A percentile compares a stretch with the other conserved stretches of the same genome.
These are phyloP conservation scores for Psilocybe cyanescens DNA, from an alignment of 768 basidiomycete species.

Conservation along the genomic window DNA sequence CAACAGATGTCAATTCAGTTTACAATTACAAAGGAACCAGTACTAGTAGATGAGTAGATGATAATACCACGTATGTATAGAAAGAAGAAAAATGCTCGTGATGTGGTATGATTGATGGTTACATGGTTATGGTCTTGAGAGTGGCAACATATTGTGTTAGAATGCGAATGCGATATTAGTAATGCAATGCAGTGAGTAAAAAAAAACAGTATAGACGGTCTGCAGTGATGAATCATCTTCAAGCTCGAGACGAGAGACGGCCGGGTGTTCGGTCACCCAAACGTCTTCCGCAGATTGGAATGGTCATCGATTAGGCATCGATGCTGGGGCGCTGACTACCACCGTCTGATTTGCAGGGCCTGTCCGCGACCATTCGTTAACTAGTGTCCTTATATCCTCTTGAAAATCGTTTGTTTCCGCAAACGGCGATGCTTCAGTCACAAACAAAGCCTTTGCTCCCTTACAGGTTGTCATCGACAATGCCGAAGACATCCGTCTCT, in stretches of 20 bases:
- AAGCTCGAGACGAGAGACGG: background rate
- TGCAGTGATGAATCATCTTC: background rate
- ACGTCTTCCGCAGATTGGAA: no score
- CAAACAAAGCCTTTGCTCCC: background rate
- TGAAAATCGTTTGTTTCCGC: slow-evolving; percentile 27
- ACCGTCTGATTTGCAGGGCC: slow-evolving; percentile 66
- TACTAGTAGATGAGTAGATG: no score
- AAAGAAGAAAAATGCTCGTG: background rate
- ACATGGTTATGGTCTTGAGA: background rate
- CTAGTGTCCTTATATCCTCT: slow-evolving; percentile 55
- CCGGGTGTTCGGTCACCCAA: no score
- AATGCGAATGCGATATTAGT: background rate
- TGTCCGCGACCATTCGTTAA: slow-evolving; percentile 56
- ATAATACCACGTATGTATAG: background rate
- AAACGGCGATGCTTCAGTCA: slow-evolving; percentile 40
- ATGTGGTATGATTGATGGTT: slow-evolving; percentile 6
- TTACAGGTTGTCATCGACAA: background rate
- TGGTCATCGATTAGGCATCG: background rate
- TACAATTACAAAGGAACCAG: no score
- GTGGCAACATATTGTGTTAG: background rate
- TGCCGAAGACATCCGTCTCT: slow-evolving; percentile 2
- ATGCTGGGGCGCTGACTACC: slow-evolving; percentile 34
- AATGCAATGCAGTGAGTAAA: background rate
- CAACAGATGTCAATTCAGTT: no score
- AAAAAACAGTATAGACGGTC: background rate